These are phyloP conservation scores for Geranium brycei DNA, from an alignment of 345 rosid genomes.

Conservation along the genomic window DNA sequence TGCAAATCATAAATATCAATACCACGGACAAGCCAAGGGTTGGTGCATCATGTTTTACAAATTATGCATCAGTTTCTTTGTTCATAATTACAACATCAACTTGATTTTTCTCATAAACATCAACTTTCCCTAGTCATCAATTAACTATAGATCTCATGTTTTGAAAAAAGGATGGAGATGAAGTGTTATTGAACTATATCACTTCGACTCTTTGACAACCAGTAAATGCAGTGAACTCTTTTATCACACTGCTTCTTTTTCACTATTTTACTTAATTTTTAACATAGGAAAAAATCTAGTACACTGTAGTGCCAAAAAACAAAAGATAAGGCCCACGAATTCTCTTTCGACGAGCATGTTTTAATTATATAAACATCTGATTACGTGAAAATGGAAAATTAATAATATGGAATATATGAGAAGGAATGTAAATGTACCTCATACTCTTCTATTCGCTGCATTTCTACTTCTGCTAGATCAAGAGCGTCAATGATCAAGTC, in stretches of 20 bases:
- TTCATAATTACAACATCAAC: too few species aligned
- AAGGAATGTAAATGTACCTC: slow-evolving; percentile 31
- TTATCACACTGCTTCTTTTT: too few species aligned
- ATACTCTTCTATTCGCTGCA: slow-evolving; percentile 44
- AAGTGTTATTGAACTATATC: background rate
- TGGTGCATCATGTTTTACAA: too few species aligned
- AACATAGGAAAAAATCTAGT: slow-evolving; percentile 1
- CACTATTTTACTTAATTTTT: too few species aligned
- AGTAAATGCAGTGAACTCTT: too few species aligned
- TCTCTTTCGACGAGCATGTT: background rate
- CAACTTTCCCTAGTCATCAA: too few species aligned
- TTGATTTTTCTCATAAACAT: too few species aligned
- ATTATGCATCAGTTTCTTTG: too few species aligned
- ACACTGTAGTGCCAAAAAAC: background rate
- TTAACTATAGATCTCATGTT: too few species aligned
- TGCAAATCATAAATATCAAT: background rate
- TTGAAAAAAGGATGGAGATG: too few species aligned
- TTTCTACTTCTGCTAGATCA: slow-evolving; percentile 64
- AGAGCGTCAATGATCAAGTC: slow-evolving; percentile 73
- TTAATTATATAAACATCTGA: background rate
- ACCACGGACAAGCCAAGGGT: background rate
- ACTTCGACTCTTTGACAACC: too few species aligned
- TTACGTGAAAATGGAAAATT: background rate
- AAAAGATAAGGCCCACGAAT: background rate
- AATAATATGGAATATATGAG: background rate